phyloP scores from a whole-genome alignment of 208 protist species.

The Leishmania lainsoni region DNA sequence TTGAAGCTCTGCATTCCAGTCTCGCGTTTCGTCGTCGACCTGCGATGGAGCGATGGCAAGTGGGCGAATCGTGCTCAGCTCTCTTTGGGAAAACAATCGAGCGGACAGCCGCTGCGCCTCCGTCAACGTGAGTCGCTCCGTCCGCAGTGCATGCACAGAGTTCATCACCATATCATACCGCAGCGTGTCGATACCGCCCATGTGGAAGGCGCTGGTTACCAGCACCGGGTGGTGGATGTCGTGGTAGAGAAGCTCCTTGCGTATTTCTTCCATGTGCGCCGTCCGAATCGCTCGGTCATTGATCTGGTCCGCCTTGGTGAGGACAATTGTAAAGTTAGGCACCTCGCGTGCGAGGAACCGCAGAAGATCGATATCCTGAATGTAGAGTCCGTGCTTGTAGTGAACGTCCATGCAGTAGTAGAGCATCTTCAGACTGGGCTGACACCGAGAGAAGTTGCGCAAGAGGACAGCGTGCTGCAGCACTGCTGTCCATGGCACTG shows the following conservation, averaged over 20 bases:
- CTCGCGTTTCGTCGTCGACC: slow-evolving; percentile 58
- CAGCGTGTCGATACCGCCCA: slow-evolving; percentile 87
- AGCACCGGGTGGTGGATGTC: slow-evolving; percentile 86
- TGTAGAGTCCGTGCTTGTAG: slow-evolving; percentile 82
- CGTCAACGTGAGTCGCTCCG: slow-evolving; percentile 78
- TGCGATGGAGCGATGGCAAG: slow-evolving; percentile 67
- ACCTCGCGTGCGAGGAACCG: slow-evolving; percentile 80
- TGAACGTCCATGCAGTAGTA: slow-evolving; percentile 93
- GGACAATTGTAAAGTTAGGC: slow-evolving; percentile 90
- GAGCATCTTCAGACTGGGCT: slow-evolving; percentile 89
- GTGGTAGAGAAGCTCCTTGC: slow-evolving; percentile 79
- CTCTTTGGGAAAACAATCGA: slow-evolving; percentile 73
- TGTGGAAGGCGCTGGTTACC: slow-evolving; percentile 83
- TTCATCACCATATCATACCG: slow-evolving; percentile 93
- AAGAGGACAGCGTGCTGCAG: slow-evolving; percentile 86
- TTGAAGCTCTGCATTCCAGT: slow-evolving; percentile 34
- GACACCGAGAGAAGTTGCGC: slow-evolving; percentile 77
- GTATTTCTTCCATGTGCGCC: slow-evolving; percentile 63
- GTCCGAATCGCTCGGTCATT: slow-evolving; percentile 39
- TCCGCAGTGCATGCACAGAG: slow-evolving; percentile 76
- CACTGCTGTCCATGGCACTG: slow-evolving; percentile 78
- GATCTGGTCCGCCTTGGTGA: slow-evolving; percentile 87
- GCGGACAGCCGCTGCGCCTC: slow-evolving; percentile 78
- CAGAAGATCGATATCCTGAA: slow-evolving; percentile 89
- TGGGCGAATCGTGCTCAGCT: slow-evolving; percentile 74